These are phyloP conservation scores for Pseudogymnoascus sp. DNA, from an alignment of 2,329 filamentous ascomycete genomes.

Conservation along the genomic window DNA sequence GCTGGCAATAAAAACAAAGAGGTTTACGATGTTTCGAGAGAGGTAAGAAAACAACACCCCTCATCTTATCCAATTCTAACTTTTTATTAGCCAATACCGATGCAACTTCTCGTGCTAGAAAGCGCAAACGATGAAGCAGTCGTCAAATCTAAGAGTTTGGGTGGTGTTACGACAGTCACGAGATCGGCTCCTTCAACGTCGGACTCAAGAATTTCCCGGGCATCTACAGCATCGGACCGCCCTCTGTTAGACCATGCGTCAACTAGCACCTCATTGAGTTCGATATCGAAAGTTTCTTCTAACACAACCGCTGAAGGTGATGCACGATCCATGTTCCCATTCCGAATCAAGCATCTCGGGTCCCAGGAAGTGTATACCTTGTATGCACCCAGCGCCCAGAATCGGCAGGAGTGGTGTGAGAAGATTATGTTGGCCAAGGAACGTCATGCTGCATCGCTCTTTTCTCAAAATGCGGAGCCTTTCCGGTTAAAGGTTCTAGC, in stretches of 20 bases:
- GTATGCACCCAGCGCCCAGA: conserved; percentile 70
- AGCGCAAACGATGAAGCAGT: conserved; percentile 88
- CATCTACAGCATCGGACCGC: conserved; percentile 32
- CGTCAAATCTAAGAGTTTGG: conserved; percentile 54
- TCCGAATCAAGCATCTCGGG: conserved; percentile 90
- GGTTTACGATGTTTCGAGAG: conserved; percentile 84
- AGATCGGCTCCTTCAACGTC: conserved; percentile 55
- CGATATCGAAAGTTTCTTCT: conserved; percentile 37
- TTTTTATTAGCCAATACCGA: conserved; percentile 68
- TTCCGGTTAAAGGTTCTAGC: conserved; percentile 89
- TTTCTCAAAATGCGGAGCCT: conserved; percentile 89
- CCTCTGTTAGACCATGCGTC: conserved; percentile 58
- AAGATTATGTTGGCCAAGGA: conserved; percentile 95
- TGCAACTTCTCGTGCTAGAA: conserved; percentile 89
- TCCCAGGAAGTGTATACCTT: conserved; percentile 81
- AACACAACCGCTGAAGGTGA: conserved; percentile 41
- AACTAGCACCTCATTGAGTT: conserved; percentile 59
- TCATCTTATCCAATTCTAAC: conserved; percentile 4
- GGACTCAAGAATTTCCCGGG: conserved; percentile 41
- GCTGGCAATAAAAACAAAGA: conserved; percentile 67
- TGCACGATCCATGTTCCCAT: conserved; percentile 64
- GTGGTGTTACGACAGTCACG: conserved; percentile 56
- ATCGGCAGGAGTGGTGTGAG: conserved; percentile 80
- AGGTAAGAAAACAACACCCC: conserved; percentile 45
- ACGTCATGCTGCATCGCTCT: conserved; percentile 78